phyloP scores from a whole-genome alignment of 306 rosid genomes.

The Pyrus communis region DNA sequence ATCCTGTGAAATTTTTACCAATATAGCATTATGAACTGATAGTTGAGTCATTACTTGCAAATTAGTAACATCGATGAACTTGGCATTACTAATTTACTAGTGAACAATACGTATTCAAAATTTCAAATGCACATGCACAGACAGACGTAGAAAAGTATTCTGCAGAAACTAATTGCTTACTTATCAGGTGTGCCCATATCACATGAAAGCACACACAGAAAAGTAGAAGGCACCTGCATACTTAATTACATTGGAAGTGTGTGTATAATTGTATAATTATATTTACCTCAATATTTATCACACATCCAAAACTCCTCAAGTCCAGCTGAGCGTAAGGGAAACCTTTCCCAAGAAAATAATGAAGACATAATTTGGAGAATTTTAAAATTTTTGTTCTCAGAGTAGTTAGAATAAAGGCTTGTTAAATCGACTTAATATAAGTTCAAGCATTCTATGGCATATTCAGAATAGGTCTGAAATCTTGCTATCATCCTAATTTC shows the following conservation, averaged over 20 bases:
- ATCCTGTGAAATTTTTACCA: constrained; percentile 47
- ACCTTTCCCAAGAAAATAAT: not conserved
- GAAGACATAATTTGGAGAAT: not conserved
- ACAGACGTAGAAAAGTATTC: not conserved
- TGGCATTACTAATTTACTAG: not conserved
- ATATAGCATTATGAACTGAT: not conserved
- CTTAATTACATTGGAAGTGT: not conserved
- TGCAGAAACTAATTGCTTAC: not conserved
- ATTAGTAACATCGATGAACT: not conserved
- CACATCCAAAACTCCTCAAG: not conserved
- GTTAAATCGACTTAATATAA: not conserved
- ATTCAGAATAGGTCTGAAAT: not conserved
- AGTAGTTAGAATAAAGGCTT: not conserved
- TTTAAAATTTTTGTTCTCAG: not conserved
- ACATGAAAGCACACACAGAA: not conserved
- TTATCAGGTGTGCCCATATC: not conserved
- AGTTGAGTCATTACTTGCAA: not conserved
- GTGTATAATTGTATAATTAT: not conserved
- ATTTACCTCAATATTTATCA: not conserved
- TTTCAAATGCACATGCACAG: not conserved
- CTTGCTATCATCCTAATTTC: not conserved
- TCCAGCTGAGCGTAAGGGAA: not conserved
- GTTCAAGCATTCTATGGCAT: not conserved
- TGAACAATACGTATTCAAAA: not conserved
- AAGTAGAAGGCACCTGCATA: not conserved